These are phyloP conservation scores for Pleurostoma richardsiae DNA, from an alignment of 2,329 filamentous ascomycete genomes.

Conservation along the genomic window DNA sequence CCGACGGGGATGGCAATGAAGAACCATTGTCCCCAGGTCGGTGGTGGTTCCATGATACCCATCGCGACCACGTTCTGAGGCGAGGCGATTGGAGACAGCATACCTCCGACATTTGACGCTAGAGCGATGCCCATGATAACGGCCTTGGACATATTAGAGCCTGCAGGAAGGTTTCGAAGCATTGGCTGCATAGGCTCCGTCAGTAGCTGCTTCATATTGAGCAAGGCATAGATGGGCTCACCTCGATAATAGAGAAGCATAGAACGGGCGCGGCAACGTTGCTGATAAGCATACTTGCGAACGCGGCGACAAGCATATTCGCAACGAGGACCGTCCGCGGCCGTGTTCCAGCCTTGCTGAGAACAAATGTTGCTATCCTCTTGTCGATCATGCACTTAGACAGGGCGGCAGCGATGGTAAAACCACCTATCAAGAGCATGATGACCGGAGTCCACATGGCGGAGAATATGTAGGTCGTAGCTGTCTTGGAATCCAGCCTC, in stretches of 20 bases:
- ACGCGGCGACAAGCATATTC: constrained; percentile 97
- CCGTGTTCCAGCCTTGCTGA: constrained; percentile 92
- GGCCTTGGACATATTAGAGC: constrained; percentile 91
- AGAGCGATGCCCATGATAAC: constrained; percentile 93
- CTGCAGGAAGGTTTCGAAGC: constrained; percentile 83
- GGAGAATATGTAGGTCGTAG: constrained; percentile 79
- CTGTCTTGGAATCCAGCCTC: constrained; percentile 73
- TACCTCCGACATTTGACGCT: constrained; percentile 91
- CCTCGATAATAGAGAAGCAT: constrained; percentile 96
- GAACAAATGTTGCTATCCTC: constrained; percentile 89
- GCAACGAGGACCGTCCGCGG: constrained; percentile 88
- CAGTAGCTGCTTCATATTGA: constrained; percentile 2
- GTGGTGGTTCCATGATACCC: constrained; percentile 88
- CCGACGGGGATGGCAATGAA: constrained; percentile 93
- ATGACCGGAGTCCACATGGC: constrained; percentile 99
- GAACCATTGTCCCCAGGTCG: constrained; percentile 96
- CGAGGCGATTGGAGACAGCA: constrained; percentile 93
- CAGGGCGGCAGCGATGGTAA: constrained; percentile 89
- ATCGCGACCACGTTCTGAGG: constrained; percentile 97
- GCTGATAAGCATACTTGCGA: constrained; percentile 98
- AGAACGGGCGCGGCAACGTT: constrained; percentile 96
- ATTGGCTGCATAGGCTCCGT: constrained; percentile 58
- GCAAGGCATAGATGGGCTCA: constrained; percentile 26
- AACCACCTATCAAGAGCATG: constrained; percentile 93
- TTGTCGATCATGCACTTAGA: constrained; percentile 98